A percentile compares a stretch with the other conserved stretches of the same genome.
Conservation (phyloP, 2,329 filamentous ascomycete species). For the Zasmidium citrigriseum region DNA sequence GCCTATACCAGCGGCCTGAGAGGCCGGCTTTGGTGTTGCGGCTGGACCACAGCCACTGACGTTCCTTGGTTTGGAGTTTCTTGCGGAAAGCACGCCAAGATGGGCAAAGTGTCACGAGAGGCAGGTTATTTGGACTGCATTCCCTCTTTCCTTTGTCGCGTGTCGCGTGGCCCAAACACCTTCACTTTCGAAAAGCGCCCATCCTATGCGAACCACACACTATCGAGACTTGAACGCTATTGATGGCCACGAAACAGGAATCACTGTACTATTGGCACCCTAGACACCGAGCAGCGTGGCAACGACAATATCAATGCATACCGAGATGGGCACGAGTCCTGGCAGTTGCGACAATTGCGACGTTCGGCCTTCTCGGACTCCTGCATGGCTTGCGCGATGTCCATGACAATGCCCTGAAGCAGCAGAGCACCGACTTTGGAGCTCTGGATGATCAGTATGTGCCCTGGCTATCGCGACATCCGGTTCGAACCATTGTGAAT, state of each 20-base stretch:
- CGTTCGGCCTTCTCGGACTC: constrained; percentile 6
- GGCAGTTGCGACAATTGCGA: neutral
- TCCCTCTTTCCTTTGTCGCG: no score
- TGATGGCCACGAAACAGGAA: neutral
- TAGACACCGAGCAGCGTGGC: neutral
- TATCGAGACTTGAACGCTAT: neutral
- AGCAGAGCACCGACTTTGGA: constrained; percentile 15
- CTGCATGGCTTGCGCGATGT: constrained; percentile 12
- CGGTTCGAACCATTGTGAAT: constrained; percentile 6
- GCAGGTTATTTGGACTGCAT: no score
- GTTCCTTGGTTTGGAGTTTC: no score
- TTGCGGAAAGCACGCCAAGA: neutral
- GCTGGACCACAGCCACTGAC: neutral
- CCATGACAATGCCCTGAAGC: constrained; percentile 18
- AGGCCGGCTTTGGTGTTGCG: neutral
- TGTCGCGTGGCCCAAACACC: no score
- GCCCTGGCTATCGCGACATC: constrained; percentile 2
- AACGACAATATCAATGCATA: neutral
- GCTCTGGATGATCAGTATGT: neutral
- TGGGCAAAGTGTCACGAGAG: neutral
- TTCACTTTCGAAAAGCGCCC: no score
- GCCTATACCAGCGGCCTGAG: neutral
- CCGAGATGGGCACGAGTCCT: neutral
- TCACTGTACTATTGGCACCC: neutral
- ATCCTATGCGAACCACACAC: neutral